phyloP scores from a whole-genome alignment of 176 grass and related monocot species.

The Tillandsia fasciculata region DNA sequence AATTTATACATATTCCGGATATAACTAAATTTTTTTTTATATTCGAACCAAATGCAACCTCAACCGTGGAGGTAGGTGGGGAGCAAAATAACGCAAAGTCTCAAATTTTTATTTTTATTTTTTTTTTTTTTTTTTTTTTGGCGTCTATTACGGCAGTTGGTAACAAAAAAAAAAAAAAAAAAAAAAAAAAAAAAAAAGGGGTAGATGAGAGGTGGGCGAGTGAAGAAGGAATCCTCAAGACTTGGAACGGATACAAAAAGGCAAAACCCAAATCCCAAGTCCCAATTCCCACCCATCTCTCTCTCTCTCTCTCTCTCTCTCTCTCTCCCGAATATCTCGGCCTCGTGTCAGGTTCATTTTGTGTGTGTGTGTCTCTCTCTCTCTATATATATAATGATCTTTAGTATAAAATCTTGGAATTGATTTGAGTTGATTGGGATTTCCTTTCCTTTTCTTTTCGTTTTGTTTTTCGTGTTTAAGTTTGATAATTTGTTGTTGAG shows the following conservation, averaged over 20 bases:
- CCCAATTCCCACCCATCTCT: background rate
- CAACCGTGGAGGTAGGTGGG: background rate
- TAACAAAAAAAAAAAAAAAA: background rate
- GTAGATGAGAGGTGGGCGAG: background rate
- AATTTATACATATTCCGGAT: too few species aligned
- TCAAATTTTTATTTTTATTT: too few species aligned
- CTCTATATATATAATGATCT: background rate
- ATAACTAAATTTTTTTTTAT: too few species aligned
- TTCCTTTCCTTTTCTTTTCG: background rate
- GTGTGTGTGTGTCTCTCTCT: too few species aligned
- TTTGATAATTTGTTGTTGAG: too few species aligned
- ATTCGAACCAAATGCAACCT: too few species aligned
- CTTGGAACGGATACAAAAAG: background rate
- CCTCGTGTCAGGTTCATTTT: too few species aligned
- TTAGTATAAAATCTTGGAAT: constrained; percentile 2
- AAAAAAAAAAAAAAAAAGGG: too few species aligned
- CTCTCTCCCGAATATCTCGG: too few species aligned
- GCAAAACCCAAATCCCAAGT: background rate
- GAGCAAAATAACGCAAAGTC: background rate
- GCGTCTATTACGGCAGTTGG: background rate
- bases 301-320: too few species aligned
- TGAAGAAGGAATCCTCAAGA: background rate
- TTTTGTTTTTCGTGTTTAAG: background rate
- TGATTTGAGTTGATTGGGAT: background rate
- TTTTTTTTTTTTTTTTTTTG: background rate